Percentiles rank a stretch among this genome's conserved stretches.
Conservation (phyloP, 1,139 yeast species). For the Candida sp. region DNA sequence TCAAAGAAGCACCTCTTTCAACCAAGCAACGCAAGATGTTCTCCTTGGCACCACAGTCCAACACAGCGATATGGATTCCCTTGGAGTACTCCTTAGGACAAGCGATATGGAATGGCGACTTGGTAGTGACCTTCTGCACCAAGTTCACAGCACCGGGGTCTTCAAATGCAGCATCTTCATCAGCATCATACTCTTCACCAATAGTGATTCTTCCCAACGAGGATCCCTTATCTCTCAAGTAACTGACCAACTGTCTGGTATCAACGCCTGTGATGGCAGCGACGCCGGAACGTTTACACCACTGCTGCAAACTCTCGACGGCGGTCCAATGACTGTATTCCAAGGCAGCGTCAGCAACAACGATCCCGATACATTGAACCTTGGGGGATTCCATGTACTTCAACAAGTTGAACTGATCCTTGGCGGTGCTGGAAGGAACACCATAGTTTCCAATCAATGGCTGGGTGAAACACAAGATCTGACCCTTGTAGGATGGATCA, state of each 20-base stretch:
- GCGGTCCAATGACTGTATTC: constrained; percentile 99
- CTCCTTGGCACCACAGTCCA: constrained; percentile 99
- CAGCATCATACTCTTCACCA: constrained; percentile 91
- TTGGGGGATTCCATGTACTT: constrained; percentile 92
- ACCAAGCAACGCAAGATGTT: constrained; percentile 93
- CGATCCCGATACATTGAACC: constrained; percentile 94
- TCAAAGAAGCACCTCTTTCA: constrained; percentile 93
- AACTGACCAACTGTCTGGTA: constrained; percentile 92
- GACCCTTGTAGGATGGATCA: constrained; percentile 97
- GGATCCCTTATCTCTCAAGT: constrained; percentile 94
- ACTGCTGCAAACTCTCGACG: constrained; percentile 89
- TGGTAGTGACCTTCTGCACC: constrained; percentile 94
- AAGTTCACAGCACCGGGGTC: constrained; percentile 93
- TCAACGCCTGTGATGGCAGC: constrained; percentile 98
- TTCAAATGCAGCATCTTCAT: constrained; percentile 88
- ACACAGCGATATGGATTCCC: constrained; percentile 81
- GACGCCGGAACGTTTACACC: constrained; percentile 97
- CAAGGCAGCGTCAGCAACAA: constrained; percentile 95
- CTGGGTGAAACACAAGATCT: constrained; percentile 94
- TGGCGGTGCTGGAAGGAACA: constrained; percentile 83
- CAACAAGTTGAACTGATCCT: constrained; percentile 83
- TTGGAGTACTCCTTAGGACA: constrained; percentile 64
- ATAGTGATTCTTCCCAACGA: constrained; percentile 88
- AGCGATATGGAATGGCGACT: constrained; percentile 89
- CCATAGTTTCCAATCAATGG: constrained; percentile 98